phyloP scores from a whole-genome alignment of 108 stramenopile genomes.

The Epithemia pelagica region DNA sequence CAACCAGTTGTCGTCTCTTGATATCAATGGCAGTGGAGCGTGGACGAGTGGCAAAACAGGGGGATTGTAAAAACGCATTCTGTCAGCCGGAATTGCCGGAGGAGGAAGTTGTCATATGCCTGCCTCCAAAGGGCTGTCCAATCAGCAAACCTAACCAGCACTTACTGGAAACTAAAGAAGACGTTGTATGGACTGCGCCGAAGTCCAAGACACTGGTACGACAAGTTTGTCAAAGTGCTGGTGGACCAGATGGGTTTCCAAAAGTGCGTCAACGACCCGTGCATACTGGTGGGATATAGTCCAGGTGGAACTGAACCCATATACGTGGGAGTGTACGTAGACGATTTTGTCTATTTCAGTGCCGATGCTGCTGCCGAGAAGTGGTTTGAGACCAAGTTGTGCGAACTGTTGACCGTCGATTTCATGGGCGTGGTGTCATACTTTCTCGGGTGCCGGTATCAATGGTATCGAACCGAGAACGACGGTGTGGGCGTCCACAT shows the following conservation, averaged over 20 bases:
- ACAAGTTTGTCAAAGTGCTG: not conserved
- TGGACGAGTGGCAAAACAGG: not conserved
- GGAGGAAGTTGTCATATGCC: not conserved
- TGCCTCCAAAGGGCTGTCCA: not conserved
- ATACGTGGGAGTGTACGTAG: not conserved
- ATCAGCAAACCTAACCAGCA: not conserved
- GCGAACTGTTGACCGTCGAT: not conserved
- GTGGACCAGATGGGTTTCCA: not conserved
- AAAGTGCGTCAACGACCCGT: not conserved
- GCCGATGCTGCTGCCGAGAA: not conserved
- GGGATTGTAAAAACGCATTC: not conserved
- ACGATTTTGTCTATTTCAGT: not conserved
- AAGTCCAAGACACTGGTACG: not conserved
- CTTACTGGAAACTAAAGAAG: not conserved
- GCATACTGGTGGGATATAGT: not conserved
- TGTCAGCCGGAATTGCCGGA: not conserved
- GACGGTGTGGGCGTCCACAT: not conserved
- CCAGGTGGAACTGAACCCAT: not conserved
- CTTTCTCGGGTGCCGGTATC: not conserved
- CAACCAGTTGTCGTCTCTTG: not conserved
- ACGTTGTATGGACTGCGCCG: not conserved
- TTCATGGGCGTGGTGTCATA: not conserved
- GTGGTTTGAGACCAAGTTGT: not conserved
- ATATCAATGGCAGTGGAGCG: not conserved
- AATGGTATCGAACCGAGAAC: not conserved